Evolutionary conservation across 306 rosid species (phyloP), one percentile per base, ranked within the genome.

Genomic region (Prunus dulcis): DNA sequence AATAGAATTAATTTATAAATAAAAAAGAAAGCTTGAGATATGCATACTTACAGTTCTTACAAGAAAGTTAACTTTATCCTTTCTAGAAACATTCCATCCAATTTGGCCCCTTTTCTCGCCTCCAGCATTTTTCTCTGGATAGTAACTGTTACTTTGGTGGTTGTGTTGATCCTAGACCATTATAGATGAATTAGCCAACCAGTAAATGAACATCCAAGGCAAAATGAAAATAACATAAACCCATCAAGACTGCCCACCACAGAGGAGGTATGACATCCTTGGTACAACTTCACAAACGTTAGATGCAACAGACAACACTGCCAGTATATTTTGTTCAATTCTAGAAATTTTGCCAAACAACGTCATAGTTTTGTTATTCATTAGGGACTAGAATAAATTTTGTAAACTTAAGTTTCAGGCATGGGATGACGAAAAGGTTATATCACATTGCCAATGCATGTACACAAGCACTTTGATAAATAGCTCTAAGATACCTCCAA

Each of bases 81-180:
- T 82, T 70, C 84, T 75, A 1, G 90, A 47, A 63, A 87, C 84
- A 72, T 84, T 82, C 50, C 84, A 65, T 52, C 86, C 83, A 67
- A 87, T 77, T 82, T 75, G 86, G 51, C 46, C 69, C 73, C 79
- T 80, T 43, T 76, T 73, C 51, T 72, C 47, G 23, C 3, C 79
- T 22, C 64, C 82, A 52, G 58, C 69, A 69, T 61, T 83, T 47
- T 71, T 51, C 57, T 83, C 85, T 51, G 71, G 52, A 62, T n/a
- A 27, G 18, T 65, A 77, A 67, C 28, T n/a, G 50, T 17, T 23
- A 23, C 25, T 52, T 79, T 82, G 61, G 78, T 58, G 66, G 62
- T 30, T 70, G 65, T 19, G 41, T 55, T 61, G 76, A 73, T 71
- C 86, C 89, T 86, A 55, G 69, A 78, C 9, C 43, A 53, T 65